Evolutionary conservation across 2,329 filamentous ascomycete species (phyloP).

Genomic region (Stagonosporopsis chrysanthemi): DNA sequence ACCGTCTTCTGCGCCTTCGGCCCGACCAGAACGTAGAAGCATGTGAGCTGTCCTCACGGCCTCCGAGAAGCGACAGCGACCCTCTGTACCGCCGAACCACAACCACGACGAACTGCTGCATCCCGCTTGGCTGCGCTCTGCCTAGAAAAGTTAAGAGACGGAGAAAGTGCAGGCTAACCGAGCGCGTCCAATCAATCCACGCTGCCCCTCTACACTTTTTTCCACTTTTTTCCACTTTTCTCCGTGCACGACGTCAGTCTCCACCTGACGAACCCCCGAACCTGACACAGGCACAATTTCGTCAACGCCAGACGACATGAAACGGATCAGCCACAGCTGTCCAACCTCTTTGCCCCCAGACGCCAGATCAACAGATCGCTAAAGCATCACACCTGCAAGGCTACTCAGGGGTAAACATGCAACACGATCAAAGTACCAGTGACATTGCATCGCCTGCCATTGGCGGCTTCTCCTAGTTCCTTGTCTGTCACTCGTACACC

Average conservation of each 20-base stretch:
- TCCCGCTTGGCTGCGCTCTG: neutral
- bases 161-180: constrained; percentile 9
- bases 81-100: constrained; percentile 7
- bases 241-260: neutral
- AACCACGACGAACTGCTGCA: neutral
- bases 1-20: constrained; percentile 18
- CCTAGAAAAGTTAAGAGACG: neutral
- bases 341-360: constrained; percentile 12
- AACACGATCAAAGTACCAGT: neutral
- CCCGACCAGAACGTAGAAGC: constrained; percentile 18
- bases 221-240: neutral
- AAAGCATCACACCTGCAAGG: constrained; percentile 1
- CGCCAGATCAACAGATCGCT: constrained; percentile 20
- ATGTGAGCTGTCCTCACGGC: constrained; percentile 5
- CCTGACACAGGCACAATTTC: constrained; percentile 16
- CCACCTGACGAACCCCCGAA: constrained; percentile 6
- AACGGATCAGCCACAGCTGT: constrained; percentile 16
- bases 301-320: constrained; percentile 12
- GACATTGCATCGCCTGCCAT: constrained; percentile 12
- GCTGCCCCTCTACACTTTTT: neutral
- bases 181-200: neutral
- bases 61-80: constrained; percentile 6
- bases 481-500: neutral
- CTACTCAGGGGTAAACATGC: constrained; percentile 14
- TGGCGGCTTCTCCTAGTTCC: neutral